Percentiles rank a stretch among this genome's conserved stretches.
Conservation (phyloP, 345 rosid species). For the Pugionium cornutum region DNA sequence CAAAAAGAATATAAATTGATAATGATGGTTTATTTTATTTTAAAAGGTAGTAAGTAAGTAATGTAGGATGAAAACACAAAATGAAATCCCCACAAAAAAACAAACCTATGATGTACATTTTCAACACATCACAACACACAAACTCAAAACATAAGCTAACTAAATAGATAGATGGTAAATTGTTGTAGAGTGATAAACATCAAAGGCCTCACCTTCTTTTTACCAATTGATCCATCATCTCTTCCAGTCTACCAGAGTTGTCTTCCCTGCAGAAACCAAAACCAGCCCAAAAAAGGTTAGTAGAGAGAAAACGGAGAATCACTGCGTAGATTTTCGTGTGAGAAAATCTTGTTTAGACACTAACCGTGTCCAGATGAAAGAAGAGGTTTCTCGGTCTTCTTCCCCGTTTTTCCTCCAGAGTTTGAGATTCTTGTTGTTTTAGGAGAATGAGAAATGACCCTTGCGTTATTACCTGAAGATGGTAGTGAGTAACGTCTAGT, state of each 20-base stretch:
- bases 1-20: no score
- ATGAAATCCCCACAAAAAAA: no score
- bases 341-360: conserved; percentile 18
- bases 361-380: conserved; percentile 58
- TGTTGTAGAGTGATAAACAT: conserved; percentile 14
- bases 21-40: no score
- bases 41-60: no score
- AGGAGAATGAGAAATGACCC: conserved; percentile 73
- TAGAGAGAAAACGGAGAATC: conserved; percentile 14
- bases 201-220: neutral
- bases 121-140: conserved; percentile 7
- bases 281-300: conserved; percentile 1
- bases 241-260: conserved; percentile 61
- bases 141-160: neutral
- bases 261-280: conserved; percentile 56
- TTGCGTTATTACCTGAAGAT: conserved; percentile 57
- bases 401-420: conserved; percentile 57
- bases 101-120: neutral
- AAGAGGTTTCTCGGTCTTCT: conserved; percentile 53
- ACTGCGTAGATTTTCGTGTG: conserved; percentile 6
- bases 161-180: conserved; percentile 34
- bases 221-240: conserved; percentile 46
- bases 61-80: no score
- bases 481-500: conserved; percentile 78
- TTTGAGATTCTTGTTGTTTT: conserved; percentile 62